phyloP scores from a whole-genome alignment of 768 basidiomycete genomes.

The Psilocybe tampanensis region DNA sequence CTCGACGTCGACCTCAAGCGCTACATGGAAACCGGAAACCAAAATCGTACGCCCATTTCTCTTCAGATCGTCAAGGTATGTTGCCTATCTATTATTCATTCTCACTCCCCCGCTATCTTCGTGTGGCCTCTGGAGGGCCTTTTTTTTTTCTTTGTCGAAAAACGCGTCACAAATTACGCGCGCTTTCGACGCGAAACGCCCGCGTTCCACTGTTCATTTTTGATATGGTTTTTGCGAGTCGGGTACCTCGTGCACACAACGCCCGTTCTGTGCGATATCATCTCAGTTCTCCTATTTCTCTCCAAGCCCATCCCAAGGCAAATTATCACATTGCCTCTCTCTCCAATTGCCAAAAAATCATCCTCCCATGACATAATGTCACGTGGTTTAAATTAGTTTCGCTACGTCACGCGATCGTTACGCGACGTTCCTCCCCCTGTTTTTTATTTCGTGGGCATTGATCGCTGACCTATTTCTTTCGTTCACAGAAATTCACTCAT shows the following conservation, averaged over 20 bases:
- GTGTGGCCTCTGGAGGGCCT: neutral
- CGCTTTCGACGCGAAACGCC: slow-evolving; percentile 17
- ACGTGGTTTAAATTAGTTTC: slow-evolving; percentile 30
- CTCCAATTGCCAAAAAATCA: slow-evolving; percentile 12
- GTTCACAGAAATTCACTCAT: slow-evolving; percentile 87
- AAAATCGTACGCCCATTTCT: slow-evolving; percentile 69
- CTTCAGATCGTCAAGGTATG: slow-evolving; percentile 81
- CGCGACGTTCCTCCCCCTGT: slow-evolving; percentile 10
- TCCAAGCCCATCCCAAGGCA: slow-evolving; percentile 14
- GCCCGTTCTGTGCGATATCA: slow-evolving; percentile 9
- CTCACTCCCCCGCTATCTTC: slow-evolving; percentile 16
- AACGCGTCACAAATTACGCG: slow-evolving; percentile 28
- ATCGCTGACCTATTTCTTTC: slow-evolving; percentile 10
- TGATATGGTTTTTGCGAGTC: neutral
- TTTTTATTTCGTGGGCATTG: neutral
- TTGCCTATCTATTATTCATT: slow-evolving; percentile 12
- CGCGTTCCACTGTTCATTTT: neutral
- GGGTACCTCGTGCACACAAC: neutral
- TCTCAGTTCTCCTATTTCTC: slow-evolving; percentile 12
- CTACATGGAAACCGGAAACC: slow-evolving; percentile 91
- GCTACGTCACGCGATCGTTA: slow-evolving; percentile 24
- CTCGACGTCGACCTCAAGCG: slow-evolving; percentile 95
- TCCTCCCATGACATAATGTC: slow-evolving; percentile 23
- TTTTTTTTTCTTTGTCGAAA: neutral
- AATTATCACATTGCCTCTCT: neutral